Conservation (phyloP, 192 early-diverging fungal genomes). For the Podila epigama region DNA sequence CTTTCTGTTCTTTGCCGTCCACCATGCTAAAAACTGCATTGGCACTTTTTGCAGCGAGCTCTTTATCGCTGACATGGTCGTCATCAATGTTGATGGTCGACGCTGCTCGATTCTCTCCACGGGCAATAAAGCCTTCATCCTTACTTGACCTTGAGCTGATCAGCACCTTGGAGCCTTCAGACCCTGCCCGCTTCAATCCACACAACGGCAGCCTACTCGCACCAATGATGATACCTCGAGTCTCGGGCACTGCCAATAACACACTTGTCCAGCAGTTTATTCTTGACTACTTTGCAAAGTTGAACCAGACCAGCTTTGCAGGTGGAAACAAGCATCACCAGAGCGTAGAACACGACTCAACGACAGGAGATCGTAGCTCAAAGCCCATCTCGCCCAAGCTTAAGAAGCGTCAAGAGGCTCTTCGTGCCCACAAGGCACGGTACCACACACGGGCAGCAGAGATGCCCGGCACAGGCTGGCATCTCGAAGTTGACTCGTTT, state of each 20-base stretch:
- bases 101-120: not conserved
- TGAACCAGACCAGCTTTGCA: conserved; percentile 45
- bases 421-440: not conserved
- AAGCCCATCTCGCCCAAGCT: not conserved
- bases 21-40: not conserved
- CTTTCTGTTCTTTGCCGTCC: not conserved
- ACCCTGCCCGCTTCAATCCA: conserved; percentile 24
- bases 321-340: not conserved
- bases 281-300: conserved; percentile 63
- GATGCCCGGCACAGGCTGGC: conserved; percentile 60
- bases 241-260: conserved; percentile 80
- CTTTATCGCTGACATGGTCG: not conserved
- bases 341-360: not conserved
- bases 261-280: conserved; percentile 74
- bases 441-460: not conserved
- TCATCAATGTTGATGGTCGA: too few relatives aligned
- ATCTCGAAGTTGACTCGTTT: conserved; percentile 84
- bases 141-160: conserved; percentile 29
- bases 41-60: not conserved
- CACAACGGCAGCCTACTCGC: conserved; percentile 63
- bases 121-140: conserved; percentile 24
- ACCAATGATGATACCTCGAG: conserved; percentile 81
- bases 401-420: not conserved
- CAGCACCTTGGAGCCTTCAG: conserved; percentile 24
- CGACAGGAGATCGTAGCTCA: too few relatives aligned